Evolutionary conservation across 768 basidiomycete genomes (phyloP).

Genomic region (Macrolepiota fuliginosa): DNA sequence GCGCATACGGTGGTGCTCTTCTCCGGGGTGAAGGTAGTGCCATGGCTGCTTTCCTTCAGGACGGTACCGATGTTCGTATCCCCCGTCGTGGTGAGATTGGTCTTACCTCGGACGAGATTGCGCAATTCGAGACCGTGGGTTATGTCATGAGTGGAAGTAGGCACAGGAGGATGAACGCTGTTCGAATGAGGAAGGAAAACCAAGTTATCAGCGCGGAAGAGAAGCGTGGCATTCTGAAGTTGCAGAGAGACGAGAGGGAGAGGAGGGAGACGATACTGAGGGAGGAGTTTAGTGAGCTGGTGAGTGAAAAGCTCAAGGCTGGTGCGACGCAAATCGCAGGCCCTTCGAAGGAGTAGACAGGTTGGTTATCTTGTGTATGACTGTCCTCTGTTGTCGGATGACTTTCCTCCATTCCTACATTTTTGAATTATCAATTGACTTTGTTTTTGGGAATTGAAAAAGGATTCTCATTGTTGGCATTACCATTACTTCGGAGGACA

Average conservation of each 20-base stretch:
- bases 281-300: constrained; percentile 86
- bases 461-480: too few species aligned
- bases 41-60: constrained; percentile 95
- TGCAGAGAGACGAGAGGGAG: constrained; percentile 92
- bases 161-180: constrained; percentile 97
- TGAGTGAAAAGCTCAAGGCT: constrained; percentile 69
- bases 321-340: neutral
- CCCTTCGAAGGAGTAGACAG: constrained; percentile 8
- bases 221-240: constrained; percentile 91
- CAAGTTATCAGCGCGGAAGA: constrained; percentile 99
- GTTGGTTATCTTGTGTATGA: neutral
- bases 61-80: constrained; percentile 81
- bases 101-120: constrained; percentile 84
- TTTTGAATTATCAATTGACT: neutral
- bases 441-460: neutral
- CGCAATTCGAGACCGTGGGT: constrained; percentile 81
- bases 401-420: neutral
- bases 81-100: constrained; percentile 99
- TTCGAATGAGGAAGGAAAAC: constrained; percentile 98
- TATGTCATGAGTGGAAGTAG: constrained; percentile 98
- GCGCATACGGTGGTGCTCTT: constrained; percentile 86
- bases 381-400: neutral
- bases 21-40: constrained; percentile 95
- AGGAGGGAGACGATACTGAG: constrained; percentile 87
- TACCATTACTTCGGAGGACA: too few species aligned